Evolutionary conservation across 768 basidiomycete genomes (phyloP).

Genomic region (Pulveroboletus sp.): DNA sequence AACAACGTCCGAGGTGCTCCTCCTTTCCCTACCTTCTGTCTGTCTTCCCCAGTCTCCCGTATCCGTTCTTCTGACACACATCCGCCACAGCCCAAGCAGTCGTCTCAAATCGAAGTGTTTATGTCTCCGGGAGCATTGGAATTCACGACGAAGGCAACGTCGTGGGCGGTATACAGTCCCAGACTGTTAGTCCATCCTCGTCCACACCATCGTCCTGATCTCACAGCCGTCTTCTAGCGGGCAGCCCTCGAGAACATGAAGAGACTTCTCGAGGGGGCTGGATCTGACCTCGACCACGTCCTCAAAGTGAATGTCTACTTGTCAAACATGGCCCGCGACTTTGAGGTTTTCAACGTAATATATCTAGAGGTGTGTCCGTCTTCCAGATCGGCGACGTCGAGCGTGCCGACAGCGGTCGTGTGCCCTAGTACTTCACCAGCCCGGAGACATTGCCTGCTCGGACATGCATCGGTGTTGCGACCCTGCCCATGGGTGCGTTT

Average conservation of each 20-base stretch:
- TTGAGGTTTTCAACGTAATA: conserved; percentile 36
- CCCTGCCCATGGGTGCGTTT: conserved; percentile 48
- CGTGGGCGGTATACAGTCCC: conserved; percentile 34
- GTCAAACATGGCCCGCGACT: conserved; percentile 34
- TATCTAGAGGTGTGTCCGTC: conserved; percentile 30
- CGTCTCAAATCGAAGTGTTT: conserved; percentile 32
- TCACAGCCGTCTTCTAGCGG: conserved; percentile 18
- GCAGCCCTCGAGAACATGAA: conserved; percentile 37
- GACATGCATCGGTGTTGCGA: conserved; percentile 53
- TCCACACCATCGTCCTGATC: not conserved
- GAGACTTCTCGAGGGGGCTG: conserved; percentile 35
- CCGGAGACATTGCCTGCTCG: conserved; percentile 44
- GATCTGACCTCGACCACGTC: conserved; percentile 33
- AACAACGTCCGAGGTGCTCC: conserved; percentile 28
- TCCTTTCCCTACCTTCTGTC: conserved; percentile 34
- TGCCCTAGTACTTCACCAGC: conserved; percentile 42
- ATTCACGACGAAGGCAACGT: conserved; percentile 29
- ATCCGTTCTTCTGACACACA: not conserved
- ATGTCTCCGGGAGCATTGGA: conserved; percentile 41
- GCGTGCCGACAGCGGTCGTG: not conserved
- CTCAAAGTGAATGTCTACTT: conserved; percentile 41
- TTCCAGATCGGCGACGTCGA: not conserved
- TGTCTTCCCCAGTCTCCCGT: not conserved
- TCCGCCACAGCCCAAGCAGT: conserved; percentile 32
- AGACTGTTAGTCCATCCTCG: conserved; percentile 30